Evolutionary conservation across 2,329 filamentous ascomycete species (phyloP).

Genomic region (Colletotrichum tropicicola): DNA sequence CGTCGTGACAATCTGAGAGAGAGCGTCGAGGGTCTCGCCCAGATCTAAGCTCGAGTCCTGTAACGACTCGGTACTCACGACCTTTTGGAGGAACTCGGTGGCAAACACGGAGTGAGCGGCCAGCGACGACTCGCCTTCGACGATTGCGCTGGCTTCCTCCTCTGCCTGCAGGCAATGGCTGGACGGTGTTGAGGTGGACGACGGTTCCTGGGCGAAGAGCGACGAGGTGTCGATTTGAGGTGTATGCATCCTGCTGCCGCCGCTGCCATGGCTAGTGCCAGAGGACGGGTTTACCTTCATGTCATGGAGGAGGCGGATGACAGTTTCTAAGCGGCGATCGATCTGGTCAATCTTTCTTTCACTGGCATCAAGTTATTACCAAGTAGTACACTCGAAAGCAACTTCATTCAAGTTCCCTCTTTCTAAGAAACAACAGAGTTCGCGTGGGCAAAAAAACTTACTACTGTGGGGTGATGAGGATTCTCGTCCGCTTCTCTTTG

Average conservation of each 20-base stretch:
- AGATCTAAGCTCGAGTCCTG: conserved; percentile 39
- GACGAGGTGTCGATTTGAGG: background rate
- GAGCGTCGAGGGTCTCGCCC: conserved; percentile 44
- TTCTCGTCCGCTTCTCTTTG: conserved; percentile 46
- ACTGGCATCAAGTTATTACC: conserved; percentile 32
- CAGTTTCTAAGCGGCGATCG: conserved; percentile 44
- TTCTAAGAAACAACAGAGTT: no score
- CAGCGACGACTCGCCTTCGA: conserved; percentile 56
- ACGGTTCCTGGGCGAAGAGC: background rate
- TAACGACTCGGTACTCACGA: conserved; percentile 39
- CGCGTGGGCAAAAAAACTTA: conserved; percentile 32
- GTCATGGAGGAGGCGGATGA: conserved; percentile 44
- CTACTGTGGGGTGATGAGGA: conserved; percentile 48
- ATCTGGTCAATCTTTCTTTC: conserved; percentile 49
- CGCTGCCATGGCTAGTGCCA: background rate
- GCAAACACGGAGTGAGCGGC: conserved; percentile 57
- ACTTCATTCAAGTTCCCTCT: no score
- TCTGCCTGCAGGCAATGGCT: conserved; percentile 24
- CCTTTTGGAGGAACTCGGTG: conserved; percentile 52
- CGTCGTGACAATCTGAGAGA: conserved; percentile 41
- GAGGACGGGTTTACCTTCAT: conserved; percentile 38
- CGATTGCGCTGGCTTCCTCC: conserved; percentile 38
- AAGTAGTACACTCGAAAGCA: no score
- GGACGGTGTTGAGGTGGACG: conserved; percentile 22
- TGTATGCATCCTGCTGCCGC: background rate